phyloP scores from a whole-genome alignment of 768 basidiomycete species.

The Glaciozyma martinii region DNA sequence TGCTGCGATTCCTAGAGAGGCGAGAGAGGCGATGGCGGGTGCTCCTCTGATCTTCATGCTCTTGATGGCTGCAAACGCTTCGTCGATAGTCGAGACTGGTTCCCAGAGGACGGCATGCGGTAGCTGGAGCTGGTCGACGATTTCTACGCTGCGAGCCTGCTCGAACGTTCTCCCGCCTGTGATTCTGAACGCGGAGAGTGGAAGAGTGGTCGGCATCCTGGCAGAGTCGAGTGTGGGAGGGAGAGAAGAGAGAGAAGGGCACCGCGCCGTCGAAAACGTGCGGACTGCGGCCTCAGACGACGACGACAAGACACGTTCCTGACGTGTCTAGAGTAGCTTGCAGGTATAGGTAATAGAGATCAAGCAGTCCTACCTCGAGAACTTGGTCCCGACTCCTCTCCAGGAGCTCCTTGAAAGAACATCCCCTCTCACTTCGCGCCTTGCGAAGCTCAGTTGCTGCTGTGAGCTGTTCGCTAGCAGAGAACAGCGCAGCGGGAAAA shows the following conservation, averaged over 20 bases:
- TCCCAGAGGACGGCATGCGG: conserved; percentile 38
- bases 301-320: too few species aligned
- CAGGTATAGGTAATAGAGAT: too few species aligned
- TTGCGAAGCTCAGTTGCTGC: too few species aligned
- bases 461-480: too few species aligned
- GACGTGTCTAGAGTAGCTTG: too few species aligned
- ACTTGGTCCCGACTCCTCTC: too few species aligned
- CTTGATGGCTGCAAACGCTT: conserved; percentile 90
- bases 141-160: conserved; percentile 57
- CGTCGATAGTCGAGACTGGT: conserved; percentile 56
- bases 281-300: too few species aligned
- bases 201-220: background rate
- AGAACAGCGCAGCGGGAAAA: too few species aligned
- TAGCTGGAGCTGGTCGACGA: conserved; percentile 52
- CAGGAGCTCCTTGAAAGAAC: too few species aligned
- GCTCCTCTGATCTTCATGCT: conserved; percentile 95
- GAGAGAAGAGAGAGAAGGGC: background rate
- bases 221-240: background rate
- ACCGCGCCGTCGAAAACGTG: too few species aligned
- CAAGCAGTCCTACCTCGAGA: too few species aligned
- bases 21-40: conserved; percentile 88
- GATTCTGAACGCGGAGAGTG: conserved; percentile 22
- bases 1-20: conserved; percentile 61
- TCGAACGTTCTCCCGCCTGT: conserved; percentile 23
- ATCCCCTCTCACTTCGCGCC: too few species aligned